Conservation (phyloP, 2,329 filamentous ascomycete genomes). For the Aspergillus tubingensis region DNA sequence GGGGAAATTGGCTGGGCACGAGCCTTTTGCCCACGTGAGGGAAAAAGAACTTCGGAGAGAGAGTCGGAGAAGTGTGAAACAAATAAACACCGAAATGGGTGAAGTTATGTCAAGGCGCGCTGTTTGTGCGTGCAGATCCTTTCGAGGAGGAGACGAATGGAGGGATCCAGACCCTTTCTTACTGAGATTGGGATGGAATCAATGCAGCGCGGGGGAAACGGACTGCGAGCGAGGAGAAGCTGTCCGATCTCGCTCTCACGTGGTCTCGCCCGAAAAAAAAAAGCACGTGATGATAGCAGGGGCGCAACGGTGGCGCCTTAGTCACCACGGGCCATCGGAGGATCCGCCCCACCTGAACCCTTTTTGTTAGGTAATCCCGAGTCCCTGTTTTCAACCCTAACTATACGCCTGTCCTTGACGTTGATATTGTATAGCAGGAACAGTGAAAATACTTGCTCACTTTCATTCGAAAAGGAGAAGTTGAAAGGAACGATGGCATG, state of each 20-base stretch:
- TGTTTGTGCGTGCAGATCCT: neutral
- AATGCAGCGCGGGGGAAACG: constrained; percentile 12
- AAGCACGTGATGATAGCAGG: constrained; percentile 14
- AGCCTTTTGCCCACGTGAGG: neutral
- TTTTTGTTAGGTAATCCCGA: neutral
- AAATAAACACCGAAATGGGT: no score
- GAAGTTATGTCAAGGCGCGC: neutral
- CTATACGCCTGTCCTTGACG: neutral
- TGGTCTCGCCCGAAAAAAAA: constrained; percentile 6
- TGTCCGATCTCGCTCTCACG: constrained; percentile 29
- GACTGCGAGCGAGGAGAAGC: constrained; percentile 10
- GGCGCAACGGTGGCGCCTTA: neutral
- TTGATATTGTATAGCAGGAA: no score
- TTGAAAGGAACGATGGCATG: no score
- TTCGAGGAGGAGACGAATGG: neutral
- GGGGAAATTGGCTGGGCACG: neutral
- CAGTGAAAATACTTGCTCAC: no score
- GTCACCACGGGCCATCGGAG: neutral
- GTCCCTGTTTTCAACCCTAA: neutral
- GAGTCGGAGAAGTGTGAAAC: neutral
- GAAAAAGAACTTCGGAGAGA: neutral
- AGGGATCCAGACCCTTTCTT: constrained; percentile 10
- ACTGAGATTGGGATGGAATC: constrained; percentile 13
- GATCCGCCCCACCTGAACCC: neutral
- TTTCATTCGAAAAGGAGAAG: no score